phyloP scores from a whole-genome alignment of 2,329 filamentous ascomycete genomes.

The Diaporthe citriasiana region DNA sequence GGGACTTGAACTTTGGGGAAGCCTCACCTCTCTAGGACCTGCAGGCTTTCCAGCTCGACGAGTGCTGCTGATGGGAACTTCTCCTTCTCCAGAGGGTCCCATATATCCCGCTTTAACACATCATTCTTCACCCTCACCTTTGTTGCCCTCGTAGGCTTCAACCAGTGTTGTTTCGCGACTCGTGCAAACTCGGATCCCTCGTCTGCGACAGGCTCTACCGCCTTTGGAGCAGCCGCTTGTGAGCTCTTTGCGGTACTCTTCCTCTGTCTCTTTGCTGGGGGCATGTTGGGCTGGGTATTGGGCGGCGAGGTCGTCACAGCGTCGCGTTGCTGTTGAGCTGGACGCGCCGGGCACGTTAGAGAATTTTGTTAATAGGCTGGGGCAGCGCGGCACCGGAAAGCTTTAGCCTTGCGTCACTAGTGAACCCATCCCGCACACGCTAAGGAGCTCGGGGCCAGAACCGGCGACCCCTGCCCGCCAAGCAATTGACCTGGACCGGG shows the following conservation, averaged over 20 bases:
- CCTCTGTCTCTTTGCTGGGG: slow-evolving; percentile 71
- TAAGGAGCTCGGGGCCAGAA: slow-evolving; percentile 31
- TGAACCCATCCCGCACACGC: slow-evolving; percentile 28
- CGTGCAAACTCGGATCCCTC: slow-evolving; percentile 73
- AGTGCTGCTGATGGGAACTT: slow-evolving; percentile 84
- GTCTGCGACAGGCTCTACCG: slow-evolving; percentile 79
- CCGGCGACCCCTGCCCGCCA: slow-evolving; percentile 6
- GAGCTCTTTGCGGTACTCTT: slow-evolving; percentile 62
- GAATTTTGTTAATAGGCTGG: slow-evolving; percentile 38
- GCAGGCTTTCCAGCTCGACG: slow-evolving; percentile 87
- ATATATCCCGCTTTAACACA: slow-evolving; percentile 87
- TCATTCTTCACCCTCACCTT: slow-evolving; percentile 81
- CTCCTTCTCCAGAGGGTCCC: slow-evolving; percentile 88
- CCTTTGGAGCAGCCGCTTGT: slow-evolving; percentile 68
- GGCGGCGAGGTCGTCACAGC: slow-evolving; percentile 38
- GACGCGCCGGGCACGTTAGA: slow-evolving; percentile 28
- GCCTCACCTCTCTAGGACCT: slow-evolving; percentile 84
- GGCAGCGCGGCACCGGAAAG: slow-evolving; percentile 20
- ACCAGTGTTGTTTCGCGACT: slow-evolving; percentile 88
- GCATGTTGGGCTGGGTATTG: slow-evolving; percentile 59
- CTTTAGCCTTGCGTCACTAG: slow-evolving; percentile 37
- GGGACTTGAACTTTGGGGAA: background rate
- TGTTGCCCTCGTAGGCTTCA: slow-evolving; percentile 73
- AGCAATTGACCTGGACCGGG: background rate
- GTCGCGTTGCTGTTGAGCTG: slow-evolving; percentile 37